Conservation (phyloP, 768 basidiomycete species). For the Russula sp. region DNA sequence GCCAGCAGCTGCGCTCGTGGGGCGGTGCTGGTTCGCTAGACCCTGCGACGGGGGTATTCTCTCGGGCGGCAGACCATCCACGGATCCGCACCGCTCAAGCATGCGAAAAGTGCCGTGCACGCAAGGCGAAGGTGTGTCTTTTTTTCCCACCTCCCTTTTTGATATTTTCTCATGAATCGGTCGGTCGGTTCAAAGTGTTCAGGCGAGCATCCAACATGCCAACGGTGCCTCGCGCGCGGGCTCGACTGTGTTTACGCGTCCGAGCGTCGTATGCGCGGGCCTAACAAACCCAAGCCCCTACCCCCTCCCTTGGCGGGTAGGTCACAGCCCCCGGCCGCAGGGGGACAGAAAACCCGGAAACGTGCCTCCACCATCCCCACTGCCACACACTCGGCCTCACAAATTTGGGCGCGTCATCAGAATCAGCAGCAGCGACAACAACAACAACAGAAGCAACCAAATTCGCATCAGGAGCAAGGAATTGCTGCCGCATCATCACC, state of each 20-base stretch:
- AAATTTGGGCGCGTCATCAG: background rate
- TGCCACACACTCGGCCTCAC: background rate
- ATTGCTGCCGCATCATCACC: conserved; percentile 1
- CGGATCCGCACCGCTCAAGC: conserved; percentile 67
- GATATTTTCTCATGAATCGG: background rate
- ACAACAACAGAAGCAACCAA: background rate
- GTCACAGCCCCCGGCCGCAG: background rate
- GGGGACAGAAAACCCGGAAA: conserved; percentile 5
- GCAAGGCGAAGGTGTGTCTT: conserved; percentile 64
- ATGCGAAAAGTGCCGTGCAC: conserved; percentile 65
- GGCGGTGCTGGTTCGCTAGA: conserved; percentile 51
- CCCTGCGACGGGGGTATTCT: conserved; percentile 59
- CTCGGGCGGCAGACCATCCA: conserved; percentile 56
- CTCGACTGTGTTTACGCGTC: conserved; percentile 61
- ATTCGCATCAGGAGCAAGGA: background rate
- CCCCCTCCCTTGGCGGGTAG: background rate
- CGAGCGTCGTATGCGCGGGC: conserved; percentile 57
- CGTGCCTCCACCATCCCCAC: conserved; percentile 21
- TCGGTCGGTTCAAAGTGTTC: conserved; percentile 45
- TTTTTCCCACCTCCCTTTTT: background rate
- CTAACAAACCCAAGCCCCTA: conserved; percentile 46
- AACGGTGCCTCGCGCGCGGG: conserved; percentile 54
- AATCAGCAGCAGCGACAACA: background rate
- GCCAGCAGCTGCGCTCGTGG: conserved; percentile 1
- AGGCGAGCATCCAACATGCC: conserved; percentile 63